Evolutionary conservation across 345 rosid species (phyloP), one percentile per base, ranked within the genome.

Genomic region (Litchi chinensis): DNA sequence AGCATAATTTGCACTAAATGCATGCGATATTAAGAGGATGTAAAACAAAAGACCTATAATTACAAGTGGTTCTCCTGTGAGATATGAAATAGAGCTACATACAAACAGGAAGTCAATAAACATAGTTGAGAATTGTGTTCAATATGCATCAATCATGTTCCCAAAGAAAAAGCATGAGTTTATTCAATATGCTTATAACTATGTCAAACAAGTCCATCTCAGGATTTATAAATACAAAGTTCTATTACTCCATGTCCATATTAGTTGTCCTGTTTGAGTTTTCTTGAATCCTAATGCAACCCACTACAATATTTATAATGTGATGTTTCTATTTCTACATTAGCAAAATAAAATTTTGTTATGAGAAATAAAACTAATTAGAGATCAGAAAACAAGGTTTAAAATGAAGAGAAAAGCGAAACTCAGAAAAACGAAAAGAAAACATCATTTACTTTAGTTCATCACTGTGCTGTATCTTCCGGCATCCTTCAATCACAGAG

Each of bases 401-500:
- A 22, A 40, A 46, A 77, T 19, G 13, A 7, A 54, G 11, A 71
- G 16, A 60, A 46, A 7, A 79, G 73, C 21, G 67, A 40, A 54
- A 71, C 73, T n/a, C 50, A 67, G 56, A 6, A 37, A 13, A 63
- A 41, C 46, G n/a, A n/a, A n/a, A n/a, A n/a, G 32, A 50, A 78
- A 70, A 50, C 9, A 60, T 9, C 3, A 64, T 76, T 77, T 88
- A 93, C 98, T 80, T 79, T 65, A 90, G 72, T 80, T 89, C 98
- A 79, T 91, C 76, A 0, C 88, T 95, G 85, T 95, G 98, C 74
- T 78, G 89, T 64, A 95, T 82, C 83, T 93, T 95, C 69, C 96
- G 83, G 71, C 97, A 91, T 71, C 97, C 96, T 75, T 90, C 89
- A 74, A 91, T 91, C 26, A 88, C 89, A 28, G 96, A 95, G 79